Evolutionary conservation across 176 grass and related monocot genomes (phyloP).

Genomic region (Aechmea fasciata): DNA sequence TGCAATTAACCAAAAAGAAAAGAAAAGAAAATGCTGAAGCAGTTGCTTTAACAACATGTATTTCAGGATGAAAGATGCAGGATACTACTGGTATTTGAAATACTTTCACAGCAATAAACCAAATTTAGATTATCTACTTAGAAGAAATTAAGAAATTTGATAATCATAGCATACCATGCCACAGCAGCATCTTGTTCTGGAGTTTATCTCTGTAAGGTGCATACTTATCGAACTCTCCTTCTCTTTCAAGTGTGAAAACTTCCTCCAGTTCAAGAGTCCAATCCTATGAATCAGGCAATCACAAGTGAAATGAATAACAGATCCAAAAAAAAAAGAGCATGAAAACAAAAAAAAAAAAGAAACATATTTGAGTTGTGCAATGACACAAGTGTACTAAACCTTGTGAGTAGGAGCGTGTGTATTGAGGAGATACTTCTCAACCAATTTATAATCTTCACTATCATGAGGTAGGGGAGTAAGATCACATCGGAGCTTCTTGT

Average conservation of each 20-base stretch:
- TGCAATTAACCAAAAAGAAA: too few species aligned
- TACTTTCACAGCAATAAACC: not conserved
- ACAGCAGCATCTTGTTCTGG: constrained; percentile 92
- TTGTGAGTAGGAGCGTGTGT: constrained; percentile 98
- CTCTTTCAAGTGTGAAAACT: constrained; percentile 76
- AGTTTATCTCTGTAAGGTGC: constrained; percentile 62
- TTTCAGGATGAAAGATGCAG: too few species aligned
- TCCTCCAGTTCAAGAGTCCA: constrained; percentile 91
- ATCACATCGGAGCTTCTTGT: constrained; percentile 67
- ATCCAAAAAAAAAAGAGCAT: not conserved
- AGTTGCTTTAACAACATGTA: too few species aligned
- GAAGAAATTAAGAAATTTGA: not conserved
- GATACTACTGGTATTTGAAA: not conserved
- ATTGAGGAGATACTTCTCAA: constrained; percentile 71
- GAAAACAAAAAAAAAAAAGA: not conserved
- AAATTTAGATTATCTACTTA: not conserved
- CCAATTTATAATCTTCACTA: constrained; percentile 78
- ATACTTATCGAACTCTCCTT: constrained; percentile 71
- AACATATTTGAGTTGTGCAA: constrained; percentile 5
- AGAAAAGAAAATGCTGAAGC: too few species aligned
- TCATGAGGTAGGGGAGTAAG: constrained; percentile 57
- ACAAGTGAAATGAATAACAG: not conserved
- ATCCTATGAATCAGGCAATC: constrained; percentile 42
- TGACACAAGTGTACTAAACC: constrained; percentile 31
- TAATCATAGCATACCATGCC: constrained; percentile 58